Evolutionary conservation across 2,329 filamentous ascomycete species (phyloP).

Genomic region (Dothideomycetes sp.): DNA sequence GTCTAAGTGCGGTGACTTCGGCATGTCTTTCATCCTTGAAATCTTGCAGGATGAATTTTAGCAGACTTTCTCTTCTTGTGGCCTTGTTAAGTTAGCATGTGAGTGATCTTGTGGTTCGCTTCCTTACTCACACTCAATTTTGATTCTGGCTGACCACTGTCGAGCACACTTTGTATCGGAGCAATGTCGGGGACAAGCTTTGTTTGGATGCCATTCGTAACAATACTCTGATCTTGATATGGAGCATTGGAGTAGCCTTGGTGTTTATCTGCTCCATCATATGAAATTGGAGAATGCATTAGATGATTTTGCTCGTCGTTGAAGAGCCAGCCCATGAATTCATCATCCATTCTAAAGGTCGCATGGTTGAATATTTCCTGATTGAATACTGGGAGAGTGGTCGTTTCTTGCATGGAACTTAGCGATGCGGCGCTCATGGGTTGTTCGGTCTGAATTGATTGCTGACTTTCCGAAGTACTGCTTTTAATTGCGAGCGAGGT

Average conservation of each 20-base stretch:
- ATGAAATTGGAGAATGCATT: too few species aligned
- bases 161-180: slow-evolving; percentile 2
- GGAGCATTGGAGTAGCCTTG: too few species aligned
- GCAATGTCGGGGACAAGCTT: neutral
- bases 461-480: neutral
- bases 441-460: too few species aligned
- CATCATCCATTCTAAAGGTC: slow-evolving; percentile 44
- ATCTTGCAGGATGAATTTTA: neutral
- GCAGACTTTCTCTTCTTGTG: slow-evolving; percentile 2
- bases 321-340: slow-evolving; percentile 17
- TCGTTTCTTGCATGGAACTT: neutral
- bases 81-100: neutral
- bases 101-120: neutral
- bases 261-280: too few species aligned
- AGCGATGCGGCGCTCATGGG: too few species aligned
- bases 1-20: slow-evolving; percentile 2
- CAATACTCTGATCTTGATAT: too few species aligned
- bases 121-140: slow-evolving; percentile 1
- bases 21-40: slow-evolving; percentile 3
- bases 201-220: too few species aligned
- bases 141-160: slow-evolving; percentile 2
- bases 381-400: slow-evolving; percentile 72
- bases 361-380: slow-evolving; percentile 75
- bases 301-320: slow-evolving; percentile 10
- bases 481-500: slow-evolving; percentile 4